Evolutionary conservation across 1,284 basidiomycete species (phyloP), one percentile per base, ranked within the genome.

Genomic region (Rhizoctonia solani): DNA sequence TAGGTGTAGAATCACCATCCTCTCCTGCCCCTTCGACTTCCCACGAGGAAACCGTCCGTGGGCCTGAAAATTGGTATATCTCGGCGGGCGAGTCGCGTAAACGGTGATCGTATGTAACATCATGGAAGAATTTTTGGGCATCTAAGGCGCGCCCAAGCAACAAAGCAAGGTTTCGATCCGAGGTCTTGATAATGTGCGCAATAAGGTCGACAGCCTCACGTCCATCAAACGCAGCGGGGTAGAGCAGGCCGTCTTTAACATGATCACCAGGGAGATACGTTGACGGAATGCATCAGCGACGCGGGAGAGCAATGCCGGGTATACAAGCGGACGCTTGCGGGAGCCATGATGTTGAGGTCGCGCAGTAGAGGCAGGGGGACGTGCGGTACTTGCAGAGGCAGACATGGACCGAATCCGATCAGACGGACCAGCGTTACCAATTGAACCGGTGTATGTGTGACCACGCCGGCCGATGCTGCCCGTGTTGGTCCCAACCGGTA

Each of bases 91-190:
- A 93, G 78, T 99, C 97, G 55, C 97, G 83, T 70, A 99, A 77
- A 13, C 96, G 88, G 77, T 99, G 97, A 75, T 98, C 95, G 76
- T 99, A 99, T 5, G 96, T 98, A 71, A 99, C 97, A 74, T 98
- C 97, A 77, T 99, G 97, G 77, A 99, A 99, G 80, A 96, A 98
- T 80, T 98, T 99, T 79, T 99, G 97, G 13, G 95, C 92, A 75
- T 99, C 97, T 66, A 99, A 82, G 4, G 96, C 95, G 54, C 97
- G 86, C 13, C 97, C 97, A 9, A 99, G 84, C 1, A 99, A 82
- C 50, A 99, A 79, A 3, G 97, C 97, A 23, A 99, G 84, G 77
- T 98, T 98, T 19, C 97, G 86, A 78, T 99, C 97, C 4, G 93
- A 94, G 1, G 96, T 99, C 78, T 95, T 96, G 83, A 98, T 98